Evolutionary conservation across 1,284 basidiomycete species (phyloP).

Genomic region (Tranzscheliella williamsii): DNA sequence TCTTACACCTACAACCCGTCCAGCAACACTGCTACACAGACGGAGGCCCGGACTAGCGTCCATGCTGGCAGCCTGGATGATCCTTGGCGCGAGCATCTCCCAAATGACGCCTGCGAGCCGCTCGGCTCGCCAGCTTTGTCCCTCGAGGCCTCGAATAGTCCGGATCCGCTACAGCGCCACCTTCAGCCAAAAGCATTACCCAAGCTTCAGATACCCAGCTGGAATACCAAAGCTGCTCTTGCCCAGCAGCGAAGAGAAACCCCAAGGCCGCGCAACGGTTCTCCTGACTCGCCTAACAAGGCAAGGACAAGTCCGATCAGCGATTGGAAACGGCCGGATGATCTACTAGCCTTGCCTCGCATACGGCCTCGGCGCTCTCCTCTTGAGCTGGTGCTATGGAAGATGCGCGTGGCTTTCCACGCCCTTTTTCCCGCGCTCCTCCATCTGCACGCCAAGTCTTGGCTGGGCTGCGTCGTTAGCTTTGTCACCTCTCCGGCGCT

Average conservation of each 20-base stretch:
- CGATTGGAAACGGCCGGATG: background rate
- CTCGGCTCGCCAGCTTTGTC: conserved; percentile 32
- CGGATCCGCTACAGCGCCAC: conserved; percentile 7
- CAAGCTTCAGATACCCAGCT: conserved; percentile 28
- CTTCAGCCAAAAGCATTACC: conserved; percentile 17
- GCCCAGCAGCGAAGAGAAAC: conserved; percentile 6
- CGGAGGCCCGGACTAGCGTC: conserved; percentile 4
- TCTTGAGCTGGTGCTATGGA: conserved; percentile 16
- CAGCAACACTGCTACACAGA: too few species aligned
- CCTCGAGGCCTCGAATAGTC: conserved; percentile 1
- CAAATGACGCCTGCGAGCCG: conserved; percentile 39
- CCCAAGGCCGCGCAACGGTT: too few species aligned
- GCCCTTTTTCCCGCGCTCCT: conserved; percentile 84
- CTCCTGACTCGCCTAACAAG: too few species aligned
- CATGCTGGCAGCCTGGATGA: conserved; percentile 36
- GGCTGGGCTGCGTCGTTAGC: conserved; percentile 74
- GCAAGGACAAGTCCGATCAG: too few species aligned
- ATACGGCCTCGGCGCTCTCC: conserved; percentile 14
- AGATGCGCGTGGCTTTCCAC: conserved; percentile 14
- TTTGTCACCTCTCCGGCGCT: conserved; percentile 85
- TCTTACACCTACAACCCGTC: too few species aligned
- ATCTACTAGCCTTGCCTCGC: conserved; percentile 1
- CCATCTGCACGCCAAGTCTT: conserved; percentile 73
- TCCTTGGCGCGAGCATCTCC: conserved; percentile 45
- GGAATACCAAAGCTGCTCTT: conserved; percentile 24